Base-by-base conservation (phyloP, 2,329 filamentous ascomycete species). In the Paecilomyces sp. region DNA sequence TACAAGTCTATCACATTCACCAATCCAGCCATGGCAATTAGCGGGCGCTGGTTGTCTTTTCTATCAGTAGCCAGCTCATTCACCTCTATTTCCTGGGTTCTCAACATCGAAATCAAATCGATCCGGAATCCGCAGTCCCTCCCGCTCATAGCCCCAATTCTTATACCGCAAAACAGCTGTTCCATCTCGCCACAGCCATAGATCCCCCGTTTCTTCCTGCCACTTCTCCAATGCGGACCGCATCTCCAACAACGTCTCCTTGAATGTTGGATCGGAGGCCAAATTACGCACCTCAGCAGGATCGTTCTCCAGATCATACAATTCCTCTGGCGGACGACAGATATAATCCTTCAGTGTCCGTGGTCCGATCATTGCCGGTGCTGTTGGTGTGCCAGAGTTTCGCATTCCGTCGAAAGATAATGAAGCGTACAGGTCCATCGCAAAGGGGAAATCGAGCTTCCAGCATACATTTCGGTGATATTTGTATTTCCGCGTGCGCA, bases 391-490 rank as follows among this genome's bases (percentile, higher is more conserved):
- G 2, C 61, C 31, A 9, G 66, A 63, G 58, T 80, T 79, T 0
- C 80, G 75, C 31, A 80, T 74, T 0, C 71, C 78, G 15, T 82
- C 79, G 66, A 74, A 81, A 0, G 74, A 72, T 7, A 80, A 64
- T 0, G 70, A 75, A 3, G 68, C 75, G 59, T 81, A 81, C 0
- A 82, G 67, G 61, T 81, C 80, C 11, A 71, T 73, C 0, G 77
- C 74, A 55, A 82, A 79, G 1, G 79, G 77, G 60, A 82, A 82
- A 59, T 82, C 79, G 0, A 83, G 74, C 2, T 72, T 69, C 78
- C 77, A 81, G 13, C 76, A 75, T 0, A 82, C 68, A 55, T 82
- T 82, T 15, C 80, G 75, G 62, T 82, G 80, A 63, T 82, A 82
- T 64, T 82, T 82, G 71, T 74, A 81, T 4, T 68, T 66, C 0